A percentile compares a stretch with the other conserved stretches of the same genome.
These are phyloP conservation scores for Symbiodinium natans DNA, from an alignment of 73 alveolate species.

Conservation along the genomic window DNA sequence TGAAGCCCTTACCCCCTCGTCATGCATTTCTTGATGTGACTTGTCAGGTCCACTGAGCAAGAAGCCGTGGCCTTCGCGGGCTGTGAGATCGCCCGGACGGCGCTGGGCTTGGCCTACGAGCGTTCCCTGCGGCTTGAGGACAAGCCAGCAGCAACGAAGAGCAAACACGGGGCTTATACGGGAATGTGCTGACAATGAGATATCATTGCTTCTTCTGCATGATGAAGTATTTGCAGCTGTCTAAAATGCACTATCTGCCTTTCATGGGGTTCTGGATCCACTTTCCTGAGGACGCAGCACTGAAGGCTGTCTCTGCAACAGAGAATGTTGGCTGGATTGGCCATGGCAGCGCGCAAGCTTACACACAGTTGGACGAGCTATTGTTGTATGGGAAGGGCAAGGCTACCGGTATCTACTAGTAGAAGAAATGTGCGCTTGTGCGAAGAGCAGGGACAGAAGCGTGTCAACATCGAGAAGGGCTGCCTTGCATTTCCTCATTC, in stretches of 20 bases:
- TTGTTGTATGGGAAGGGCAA: too few species aligned
- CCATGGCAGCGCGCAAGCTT: background rate
- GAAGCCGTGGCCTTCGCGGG: slow-evolving; percentile 73
- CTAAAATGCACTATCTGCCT: background rate
- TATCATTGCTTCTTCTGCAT: background rate
- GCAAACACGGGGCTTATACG: background rate
- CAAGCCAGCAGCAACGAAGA: too few species aligned
- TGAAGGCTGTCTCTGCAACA: background rate
- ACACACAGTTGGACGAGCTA: too few species aligned
- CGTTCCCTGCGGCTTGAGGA: slow-evolving; percentile 73
- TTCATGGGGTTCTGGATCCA: background rate
- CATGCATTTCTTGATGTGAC: too few species aligned
- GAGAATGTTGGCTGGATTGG: background rate
- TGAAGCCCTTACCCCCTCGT: too few species aligned
- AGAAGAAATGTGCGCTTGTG: too few species aligned
- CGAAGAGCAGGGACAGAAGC: too few species aligned
- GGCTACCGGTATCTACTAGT: too few species aligned
- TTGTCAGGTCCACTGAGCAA: slow-evolving; percentile 17
- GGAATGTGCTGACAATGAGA: background rate
- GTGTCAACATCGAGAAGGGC: too few species aligned
- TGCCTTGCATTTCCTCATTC: too few species aligned
- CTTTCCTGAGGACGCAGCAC: background rate
- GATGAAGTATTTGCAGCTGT: background rate
- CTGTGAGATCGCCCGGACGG: slow-evolving; percentile 76
- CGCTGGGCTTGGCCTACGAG: slow-evolving; percentile 55